Evolutionary conservation across 148 eudicot genomes (phyloP), one percentile per base, ranked within the genome.

Genomic region (Simmondsia chinensis): DNA sequence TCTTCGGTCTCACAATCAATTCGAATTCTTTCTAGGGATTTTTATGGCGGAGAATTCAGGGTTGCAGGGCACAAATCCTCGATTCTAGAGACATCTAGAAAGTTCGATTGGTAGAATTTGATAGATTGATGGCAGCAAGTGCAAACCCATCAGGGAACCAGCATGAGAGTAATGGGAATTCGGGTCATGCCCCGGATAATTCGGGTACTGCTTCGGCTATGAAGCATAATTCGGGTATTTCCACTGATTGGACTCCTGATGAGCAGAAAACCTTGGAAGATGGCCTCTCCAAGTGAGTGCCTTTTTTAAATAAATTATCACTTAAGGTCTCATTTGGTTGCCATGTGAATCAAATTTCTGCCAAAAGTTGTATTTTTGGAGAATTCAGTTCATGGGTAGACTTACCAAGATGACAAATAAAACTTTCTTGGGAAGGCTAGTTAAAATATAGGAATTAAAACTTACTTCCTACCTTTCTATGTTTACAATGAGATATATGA

Each of bases 231-330:
- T 86, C 95, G 1, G 99, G 94, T 6, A 40, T 86, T 21, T 56
- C 76, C 16, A 68, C 66, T 2, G 76, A 79, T 16, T 91, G 99
- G 99, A 68, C 77, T 10, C 9, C 68, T 23, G 94, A 91, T 19
- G 99, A 91, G 62, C 94, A 85, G 59, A 46, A 75, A 22, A 52
- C 61, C 13, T 60, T 91, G 38, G 83, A 91, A 31, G 88, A 79
- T 22, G 75, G 91, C 26, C 79, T 86, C 26, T 27, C 49, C 58
- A 77, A 68, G 99, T 91, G 42, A 49, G 85, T 60, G 13, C 54
- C 52, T 32, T 27, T 45, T 7, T 9, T 12, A 21, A 15, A 15
- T 9, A 5, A 5, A 28, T 5, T 5, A 5, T 28, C 9, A 28
- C 9, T 5, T 28, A 28, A 4, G 7, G 25, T 20, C 14, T 42